Evolutionary conservation across 2,329 filamentous ascomycete genomes (phyloP).

Genomic region (Colletotrichum sp.): DNA sequence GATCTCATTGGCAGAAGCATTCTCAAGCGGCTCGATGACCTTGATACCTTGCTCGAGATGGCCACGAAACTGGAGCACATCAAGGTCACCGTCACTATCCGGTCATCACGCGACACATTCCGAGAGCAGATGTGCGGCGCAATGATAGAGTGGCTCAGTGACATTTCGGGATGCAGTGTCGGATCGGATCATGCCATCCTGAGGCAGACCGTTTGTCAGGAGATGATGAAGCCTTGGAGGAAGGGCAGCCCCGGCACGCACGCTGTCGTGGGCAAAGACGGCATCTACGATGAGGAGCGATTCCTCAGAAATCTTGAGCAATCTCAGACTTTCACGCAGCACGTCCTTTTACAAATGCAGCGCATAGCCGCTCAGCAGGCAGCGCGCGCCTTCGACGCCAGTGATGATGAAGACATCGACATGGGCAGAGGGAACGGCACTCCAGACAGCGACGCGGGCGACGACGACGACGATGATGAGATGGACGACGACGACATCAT

Average conservation of each 20-base stretch:
- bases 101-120: slow-evolving; percentile 93
- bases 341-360: slow-evolving; percentile 35
- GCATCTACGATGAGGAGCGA: slow-evolving; percentile 81
- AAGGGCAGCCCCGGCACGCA: slow-evolving; percentile 85
- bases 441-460: slow-evolving; percentile 15
- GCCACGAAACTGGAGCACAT: slow-evolving; percentile 92
- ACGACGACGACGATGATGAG: slow-evolving; percentile 45
- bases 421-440: slow-evolving; percentile 23
- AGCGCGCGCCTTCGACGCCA: slow-evolving; percentile 43
- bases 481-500: slow-evolving; percentile 63
- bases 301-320: slow-evolving; percentile 55
- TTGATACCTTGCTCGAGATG: slow-evolving; percentile 76
- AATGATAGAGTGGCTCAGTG: slow-evolving; percentile 93
- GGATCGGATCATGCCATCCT: slow-evolving; percentile 81
- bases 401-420: slow-evolving; percentile 35
- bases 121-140: slow-evolving; percentile 98
- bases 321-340: slow-evolving; percentile 39
- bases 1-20: slow-evolving; percentile 88
- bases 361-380: slow-evolving; percentile 23
- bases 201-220: slow-evolving; percentile 84
- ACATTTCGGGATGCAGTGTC: slow-evolving; percentile 89
- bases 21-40: slow-evolving; percentile 75
- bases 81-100: slow-evolving; percentile 92
- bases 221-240: slow-evolving; percentile 87
- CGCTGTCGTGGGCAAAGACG: slow-evolving; percentile 75